These are phyloP conservation scores for Beauveria caledonica DNA, from an alignment of 2,329 filamentous ascomycete genomes.

Conservation along the genomic window DNA sequence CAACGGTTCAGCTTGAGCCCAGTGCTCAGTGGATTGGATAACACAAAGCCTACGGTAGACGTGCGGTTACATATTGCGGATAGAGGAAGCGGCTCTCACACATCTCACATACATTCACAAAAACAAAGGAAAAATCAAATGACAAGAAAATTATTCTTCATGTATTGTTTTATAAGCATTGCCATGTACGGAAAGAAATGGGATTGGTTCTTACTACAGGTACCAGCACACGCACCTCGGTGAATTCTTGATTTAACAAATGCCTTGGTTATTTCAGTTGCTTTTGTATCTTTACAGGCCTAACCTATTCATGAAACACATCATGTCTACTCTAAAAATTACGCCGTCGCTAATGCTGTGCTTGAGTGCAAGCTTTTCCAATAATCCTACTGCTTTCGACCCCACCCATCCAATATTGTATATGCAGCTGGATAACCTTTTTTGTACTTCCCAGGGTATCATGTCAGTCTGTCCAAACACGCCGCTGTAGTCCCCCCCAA, in stretches of 20 bases:
- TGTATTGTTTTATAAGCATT: slow-evolving; percentile 5
- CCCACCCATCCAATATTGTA: too few species aligned
- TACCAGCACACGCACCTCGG: slow-evolving; percentile 5
- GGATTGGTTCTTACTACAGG: slow-evolving; percentile 5
- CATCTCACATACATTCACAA: too few species aligned
- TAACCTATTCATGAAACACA: background rate
- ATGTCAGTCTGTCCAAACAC: background rate
- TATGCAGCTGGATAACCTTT: too few species aligned
- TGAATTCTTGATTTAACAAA: background rate
- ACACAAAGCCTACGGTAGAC: background rate
- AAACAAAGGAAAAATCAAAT: background rate
- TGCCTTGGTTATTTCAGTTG: background rate
- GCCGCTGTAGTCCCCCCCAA: background rate
- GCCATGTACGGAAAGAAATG: background rate
- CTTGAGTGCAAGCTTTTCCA: background rate
- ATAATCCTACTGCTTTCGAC: background rate
- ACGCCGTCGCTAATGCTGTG: background rate
- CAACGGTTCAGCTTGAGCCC: slow-evolving; percentile 29
- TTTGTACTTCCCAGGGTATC: background rate
- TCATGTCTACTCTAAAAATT: background rate
- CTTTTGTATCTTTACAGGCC: background rate
- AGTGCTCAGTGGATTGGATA: background rate
- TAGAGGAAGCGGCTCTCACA: background rate
- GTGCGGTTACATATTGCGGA: background rate
- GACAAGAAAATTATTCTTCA: background rate